Base-by-base conservation (phyloP, 2,329 filamentous ascomycete species). In the Diaporthe citrichinensis region DNA sequence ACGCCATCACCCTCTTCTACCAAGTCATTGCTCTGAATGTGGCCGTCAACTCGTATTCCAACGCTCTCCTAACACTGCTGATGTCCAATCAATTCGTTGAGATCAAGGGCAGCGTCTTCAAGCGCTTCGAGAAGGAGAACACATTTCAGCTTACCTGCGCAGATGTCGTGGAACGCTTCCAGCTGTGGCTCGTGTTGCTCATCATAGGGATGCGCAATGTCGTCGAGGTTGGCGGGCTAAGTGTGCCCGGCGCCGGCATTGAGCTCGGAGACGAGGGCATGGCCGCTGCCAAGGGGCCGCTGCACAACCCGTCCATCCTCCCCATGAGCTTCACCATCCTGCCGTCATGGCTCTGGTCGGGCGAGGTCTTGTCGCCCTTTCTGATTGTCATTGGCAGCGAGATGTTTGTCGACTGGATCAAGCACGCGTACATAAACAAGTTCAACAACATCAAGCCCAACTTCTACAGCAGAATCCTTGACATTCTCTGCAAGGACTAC, bases 61-160 rank as follows among this genome's bases (percentile, higher is more conserved):
- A 99, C 81, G 96, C 97, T 0, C 88, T 99, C 6, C 88, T 99
- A 46, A 98, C 97, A 0, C 90, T 99, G 0, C 88, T 99, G 2
- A 91, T 99, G 82, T 98, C 96, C 9, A 99, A 98, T 81, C 97
- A 99, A 82, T 99, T 99, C 80, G 97, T 99, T 58, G 97, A 99
- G 85, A 98, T 99, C 88, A 99, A 99, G 82, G 95, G 95, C 76
- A 97, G 96, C 0, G 97, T 99, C 0, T 99, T 99, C 88, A 98
- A 99, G 86, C 97, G 96, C 76, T 98, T 98, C 78, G 97, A 99
- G 80, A 98, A 98, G 83, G 97, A 99, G 82, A 98, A 98, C 78
- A 87, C 98, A 0, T 99, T 99, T 82, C 97, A 99, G 83, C 89
- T 99, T 20, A 98, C 96, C 0, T 99, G 97, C 79, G 96, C 97